Percentiles rank a stretch among this genome's conserved stretches.
phyloP scores from a whole-genome alignment of 2,329 filamentous ascomycete genomes.

The Chrysoporthe deuterocubensis region DNA sequence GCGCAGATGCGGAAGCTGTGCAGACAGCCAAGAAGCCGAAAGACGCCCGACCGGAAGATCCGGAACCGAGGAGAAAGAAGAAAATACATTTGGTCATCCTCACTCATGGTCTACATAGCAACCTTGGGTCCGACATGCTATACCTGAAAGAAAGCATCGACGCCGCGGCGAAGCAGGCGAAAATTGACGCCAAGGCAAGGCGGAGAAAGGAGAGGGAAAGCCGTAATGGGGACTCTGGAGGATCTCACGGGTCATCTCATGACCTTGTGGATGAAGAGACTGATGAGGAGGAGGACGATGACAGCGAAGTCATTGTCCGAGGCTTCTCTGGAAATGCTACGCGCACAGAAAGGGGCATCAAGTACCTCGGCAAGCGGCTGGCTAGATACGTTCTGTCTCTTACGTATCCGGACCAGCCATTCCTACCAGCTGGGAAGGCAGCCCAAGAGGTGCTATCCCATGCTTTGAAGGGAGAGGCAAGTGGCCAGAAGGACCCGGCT shows the following conservation, averaged over 20 bases:
- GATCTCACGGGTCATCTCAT: slow-evolving; percentile 5
- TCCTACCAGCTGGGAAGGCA: slow-evolving; percentile 66
- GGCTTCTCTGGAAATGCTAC: slow-evolving; percentile 90
- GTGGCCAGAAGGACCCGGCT: slow-evolving; percentile 44
- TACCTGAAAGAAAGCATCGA: slow-evolving; percentile 98
- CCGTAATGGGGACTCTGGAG: slow-evolving; percentile 6
- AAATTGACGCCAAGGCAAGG: slow-evolving; percentile 67
- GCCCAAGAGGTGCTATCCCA: slow-evolving; percentile 48
- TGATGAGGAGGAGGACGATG: slow-evolving; percentile 47
- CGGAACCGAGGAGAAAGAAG: slow-evolving; percentile 57
- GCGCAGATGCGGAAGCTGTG: slow-evolving; percentile 29
- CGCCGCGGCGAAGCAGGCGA: slow-evolving; percentile 74
- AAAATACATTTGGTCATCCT: slow-evolving; percentile 89
- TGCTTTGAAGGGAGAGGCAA: slow-evolving; percentile 43
- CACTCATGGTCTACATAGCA: slow-evolving; percentile 94
- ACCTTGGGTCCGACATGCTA: slow-evolving; percentile 93
- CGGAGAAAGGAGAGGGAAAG: slow-evolving; percentile 54
- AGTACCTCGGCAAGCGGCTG: slow-evolving; percentile 92
- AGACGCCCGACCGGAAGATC: slow-evolving; percentile 20
- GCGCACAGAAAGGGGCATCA: slow-evolving; percentile 91
- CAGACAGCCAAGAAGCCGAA: slow-evolving; percentile 27
- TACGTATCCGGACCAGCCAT: slow-evolving; percentile 94
- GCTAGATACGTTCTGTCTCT: slow-evolving; percentile 88
- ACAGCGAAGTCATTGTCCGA: slow-evolving; percentile 85
- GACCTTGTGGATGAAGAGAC: slow-evolving; percentile 31